phyloP scores from a whole-genome alignment of 2,329 filamentous ascomycete genomes.

The Claviceps purpurea region DNA sequence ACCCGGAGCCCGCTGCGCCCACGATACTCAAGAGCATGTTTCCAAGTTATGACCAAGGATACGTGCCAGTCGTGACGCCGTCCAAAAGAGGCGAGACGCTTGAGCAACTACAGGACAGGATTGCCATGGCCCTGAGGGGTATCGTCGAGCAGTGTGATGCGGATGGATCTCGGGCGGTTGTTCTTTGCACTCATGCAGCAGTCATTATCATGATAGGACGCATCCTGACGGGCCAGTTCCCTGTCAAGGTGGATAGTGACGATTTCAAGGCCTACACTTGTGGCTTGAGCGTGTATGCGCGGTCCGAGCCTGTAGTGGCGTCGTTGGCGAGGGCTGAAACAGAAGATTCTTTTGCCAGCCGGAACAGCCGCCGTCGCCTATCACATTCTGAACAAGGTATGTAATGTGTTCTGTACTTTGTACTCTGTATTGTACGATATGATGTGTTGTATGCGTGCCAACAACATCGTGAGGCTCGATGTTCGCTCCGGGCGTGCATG shows the following conservation, averaged over 20 bases:
- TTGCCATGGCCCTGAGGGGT: slow-evolving; percentile 53
- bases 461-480: too few relatives aligned
- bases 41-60: slow-evolving; percentile 42
- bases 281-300: slow-evolving; percentile 54
- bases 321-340: not conserved
- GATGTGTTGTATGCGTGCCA: too few relatives aligned
- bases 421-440: too few relatives aligned
- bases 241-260: slow-evolving; percentile 54
- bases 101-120: slow-evolving; percentile 63
- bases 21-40: slow-evolving; percentile 54
- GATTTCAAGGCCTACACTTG: slow-evolving; percentile 83
- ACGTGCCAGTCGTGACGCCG: slow-evolving; percentile 55
- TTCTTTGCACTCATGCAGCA: slow-evolving; percentile 85
- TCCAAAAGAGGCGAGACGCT: slow-evolving; percentile 63
- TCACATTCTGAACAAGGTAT: slow-evolving; percentile 1
- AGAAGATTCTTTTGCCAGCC: not conserved
- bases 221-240: slow-evolving; percentile 65
- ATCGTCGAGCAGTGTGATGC: slow-evolving; percentile 62
- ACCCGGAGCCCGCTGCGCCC: slow-evolving; percentile 62
- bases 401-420: not conserved
- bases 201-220: slow-evolving; percentile 77
- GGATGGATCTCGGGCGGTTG: slow-evolving; percentile 53
- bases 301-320: too few relatives aligned
- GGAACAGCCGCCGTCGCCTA: not conserved
- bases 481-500: too few relatives aligned